phyloP scores from a whole-genome alignment of 306 rosid species.

The Vigna reflexopilosa region DNA sequence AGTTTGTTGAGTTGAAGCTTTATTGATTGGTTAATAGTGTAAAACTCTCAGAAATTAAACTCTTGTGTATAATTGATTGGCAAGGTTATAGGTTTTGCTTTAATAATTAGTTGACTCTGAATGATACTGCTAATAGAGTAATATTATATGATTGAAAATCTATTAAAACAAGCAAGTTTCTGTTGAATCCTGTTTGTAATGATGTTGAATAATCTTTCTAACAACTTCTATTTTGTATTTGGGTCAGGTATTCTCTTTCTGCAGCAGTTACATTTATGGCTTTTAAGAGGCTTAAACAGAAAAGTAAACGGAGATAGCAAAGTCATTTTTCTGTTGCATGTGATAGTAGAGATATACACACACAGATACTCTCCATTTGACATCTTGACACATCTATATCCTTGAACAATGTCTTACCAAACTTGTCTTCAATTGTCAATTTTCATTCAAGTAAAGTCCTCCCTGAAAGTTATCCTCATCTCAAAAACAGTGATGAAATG shows the following conservation, averaged over 20 bases:
- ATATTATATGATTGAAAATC: slow-evolving; percentile 12
- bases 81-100: slow-evolving; percentile 13
- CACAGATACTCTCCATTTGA: neutral
- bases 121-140: neutral
- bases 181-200: neutral
- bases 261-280: slow-evolving; percentile 98
- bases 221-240: slow-evolving; percentile 25
- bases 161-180: neutral
- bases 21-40: neutral
- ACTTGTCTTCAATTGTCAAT: slow-evolving; percentile 20
- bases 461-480: slow-evolving; percentile 14
- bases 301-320: slow-evolving; percentile 61
- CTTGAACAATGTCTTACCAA: slow-evolving; percentile 23
- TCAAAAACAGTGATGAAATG: slow-evolving; percentile 30
- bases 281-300: slow-evolving; percentile 69
- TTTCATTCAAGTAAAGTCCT: slow-evolving; percentile 38
- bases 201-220: slow-evolving; percentile 24
- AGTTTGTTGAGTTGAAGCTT: neutral
- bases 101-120: neutral
- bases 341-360: slow-evolving; percentile 13
- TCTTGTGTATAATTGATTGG: neutral
- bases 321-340: neutral
- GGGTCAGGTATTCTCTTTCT: slow-evolving; percentile 88
- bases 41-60: too few relatives aligned
- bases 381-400: neutral